Conservation (phyloP, 2,329 filamentous ascomycete species). For the Pestalotiopsis fici region DNA sequence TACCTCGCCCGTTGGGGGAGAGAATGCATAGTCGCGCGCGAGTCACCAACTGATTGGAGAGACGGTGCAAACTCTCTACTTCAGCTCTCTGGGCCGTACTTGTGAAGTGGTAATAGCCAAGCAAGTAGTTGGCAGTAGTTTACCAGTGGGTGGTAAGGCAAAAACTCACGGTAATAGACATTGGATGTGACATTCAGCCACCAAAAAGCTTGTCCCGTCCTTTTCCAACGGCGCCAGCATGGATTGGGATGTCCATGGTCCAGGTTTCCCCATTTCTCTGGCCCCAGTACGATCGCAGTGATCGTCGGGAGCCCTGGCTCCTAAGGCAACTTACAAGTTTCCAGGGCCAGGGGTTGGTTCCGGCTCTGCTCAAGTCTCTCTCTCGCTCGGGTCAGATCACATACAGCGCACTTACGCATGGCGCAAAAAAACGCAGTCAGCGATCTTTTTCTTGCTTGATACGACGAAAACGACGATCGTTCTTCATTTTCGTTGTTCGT, state of each 20-base stretch:
- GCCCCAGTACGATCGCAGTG: not conserved
- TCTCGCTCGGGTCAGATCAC: not conserved
- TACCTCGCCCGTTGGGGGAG: not conserved
- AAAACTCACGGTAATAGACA: not conserved
- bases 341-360: not conserved
- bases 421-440: not conserved
- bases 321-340: not conserved
- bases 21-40: not conserved
- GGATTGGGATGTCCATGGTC: not conserved
- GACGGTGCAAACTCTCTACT: not conserved
- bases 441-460: not conserved
- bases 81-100: not conserved
- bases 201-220: not conserved
- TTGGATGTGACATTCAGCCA: constrained; percentile 4
- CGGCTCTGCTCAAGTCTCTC: no score
- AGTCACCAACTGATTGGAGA: not conserved
- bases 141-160: not conserved
- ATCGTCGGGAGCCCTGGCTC: not conserved
- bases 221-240: not conserved
- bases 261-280: not conserved
- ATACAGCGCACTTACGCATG: not conserved
- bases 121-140: not conserved
- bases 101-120: not conserved
- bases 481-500: not conserved
- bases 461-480: constrained; percentile 3